These are phyloP conservation scores for Croton laevigatus DNA, from an alignment of 441 rosid genomes.

Conservation along the genomic window DNA sequence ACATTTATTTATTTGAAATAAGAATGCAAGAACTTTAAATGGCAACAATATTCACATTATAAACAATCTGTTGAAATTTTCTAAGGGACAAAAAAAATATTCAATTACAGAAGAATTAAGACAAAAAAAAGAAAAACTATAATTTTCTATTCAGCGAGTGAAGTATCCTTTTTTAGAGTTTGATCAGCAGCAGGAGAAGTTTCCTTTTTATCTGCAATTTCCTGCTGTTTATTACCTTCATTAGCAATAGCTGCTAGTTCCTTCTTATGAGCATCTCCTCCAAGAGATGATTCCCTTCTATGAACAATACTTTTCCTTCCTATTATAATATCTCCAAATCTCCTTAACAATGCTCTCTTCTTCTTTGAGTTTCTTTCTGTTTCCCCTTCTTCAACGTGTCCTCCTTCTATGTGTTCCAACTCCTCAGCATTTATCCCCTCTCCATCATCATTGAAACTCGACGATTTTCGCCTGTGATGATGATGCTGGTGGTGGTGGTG, in stretches of 20 bases:
- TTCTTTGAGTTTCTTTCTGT: conserved; percentile 50
- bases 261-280: conserved; percentile 22
- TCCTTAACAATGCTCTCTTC: conserved; percentile 65
- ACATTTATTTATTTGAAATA: neutral
- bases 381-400: conserved; percentile 47
- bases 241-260: neutral
- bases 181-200: neutral
- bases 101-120: neutral
- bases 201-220: neutral
- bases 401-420: conserved; percentile 39
- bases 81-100: neutral
- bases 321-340: conserved; percentile 65
- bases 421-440: conserved; percentile 45
- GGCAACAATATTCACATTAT: neutral
- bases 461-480: conserved; percentile 39
- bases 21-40: neutral
- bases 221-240: neutral
- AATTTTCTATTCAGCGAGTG: neutral
- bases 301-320: conserved; percentile 44
- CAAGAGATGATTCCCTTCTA: conserved; percentile 39
- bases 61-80: neutral
- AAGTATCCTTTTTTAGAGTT: neutral
- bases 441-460: conserved; percentile 39
- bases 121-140: neutral
- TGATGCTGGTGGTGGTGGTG: conserved; percentile 1